Evolutionary conservation across 148 eudicot species (phyloP).

Genomic region (Cornus suecica): DNA sequence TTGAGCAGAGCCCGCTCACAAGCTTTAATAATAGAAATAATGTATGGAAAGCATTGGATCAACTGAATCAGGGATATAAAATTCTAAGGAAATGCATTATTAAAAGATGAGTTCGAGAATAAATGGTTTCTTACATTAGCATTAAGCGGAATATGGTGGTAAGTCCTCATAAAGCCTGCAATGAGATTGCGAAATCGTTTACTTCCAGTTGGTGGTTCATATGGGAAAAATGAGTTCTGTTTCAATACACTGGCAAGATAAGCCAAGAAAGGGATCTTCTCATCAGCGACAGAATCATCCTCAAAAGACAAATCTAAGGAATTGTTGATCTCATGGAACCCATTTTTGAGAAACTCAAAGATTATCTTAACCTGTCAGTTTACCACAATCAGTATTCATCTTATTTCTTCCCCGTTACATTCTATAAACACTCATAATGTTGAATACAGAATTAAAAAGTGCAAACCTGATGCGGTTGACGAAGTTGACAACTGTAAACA

Average conservation of each 20-base stretch:
- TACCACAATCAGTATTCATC: constrained; percentile 12
- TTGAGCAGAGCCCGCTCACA: not conserved
- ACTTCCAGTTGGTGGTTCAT: constrained; percentile 90
- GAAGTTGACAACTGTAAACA: constrained; percentile 89
- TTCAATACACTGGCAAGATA: constrained; percentile 80
- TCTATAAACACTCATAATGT: constrained; percentile 6
- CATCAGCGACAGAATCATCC: constrained; percentile 94
- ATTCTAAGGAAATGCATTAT: not conserved
- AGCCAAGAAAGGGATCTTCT: constrained; percentile 93
- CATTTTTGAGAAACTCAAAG: constrained; percentile 87
- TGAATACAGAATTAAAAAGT: not conserved
- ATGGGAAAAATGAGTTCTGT: constrained; percentile 59
- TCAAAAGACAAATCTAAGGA: constrained; percentile 88
- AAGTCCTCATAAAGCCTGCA: constrained; percentile 83
- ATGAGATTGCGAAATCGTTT: constrained; percentile 76
- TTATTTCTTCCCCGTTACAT: not conserved
- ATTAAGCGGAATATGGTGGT: constrained; percentile 79
- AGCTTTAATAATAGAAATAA: not conserved
- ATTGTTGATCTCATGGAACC: constrained; percentile 81
- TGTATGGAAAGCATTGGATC: not conserved
- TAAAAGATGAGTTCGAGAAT: not conserved
- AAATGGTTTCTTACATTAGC: constrained; percentile 55
- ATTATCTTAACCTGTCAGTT: constrained; percentile 74
- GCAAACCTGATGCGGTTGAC: constrained; percentile 80
- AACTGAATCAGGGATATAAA: not conserved